Evolutionary conservation across 345 rosid genomes (phyloP).

Genomic region (Gossypium thurberi): DNA sequence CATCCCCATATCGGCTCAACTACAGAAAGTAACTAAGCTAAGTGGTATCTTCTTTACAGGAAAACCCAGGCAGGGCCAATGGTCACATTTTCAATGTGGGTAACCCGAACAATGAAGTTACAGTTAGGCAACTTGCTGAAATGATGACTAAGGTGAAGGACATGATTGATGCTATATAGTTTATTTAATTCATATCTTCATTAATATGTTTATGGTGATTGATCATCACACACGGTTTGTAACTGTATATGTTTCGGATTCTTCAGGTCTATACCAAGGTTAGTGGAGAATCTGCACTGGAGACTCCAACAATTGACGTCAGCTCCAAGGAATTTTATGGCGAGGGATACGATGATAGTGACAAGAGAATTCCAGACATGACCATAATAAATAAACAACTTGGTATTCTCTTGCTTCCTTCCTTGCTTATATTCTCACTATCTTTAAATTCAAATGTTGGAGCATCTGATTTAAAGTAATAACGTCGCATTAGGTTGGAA

Average conservation of each 20-base stretch:
- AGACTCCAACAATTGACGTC: slow-evolving; percentile 69
- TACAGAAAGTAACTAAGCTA: not conserved
- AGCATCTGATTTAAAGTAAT: not conserved
- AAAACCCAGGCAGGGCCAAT: slow-evolving; percentile 90
- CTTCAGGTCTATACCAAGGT: slow-evolving; percentile 74
- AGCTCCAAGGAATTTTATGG: slow-evolving; percentile 93
- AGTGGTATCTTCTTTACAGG: slow-evolving; percentile 33
- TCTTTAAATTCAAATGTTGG: not conserved
- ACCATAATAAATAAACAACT: slow-evolving; percentile 87
- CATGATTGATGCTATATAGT: not conserved
- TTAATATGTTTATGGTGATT: not conserved
- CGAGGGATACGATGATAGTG: slow-evolving; percentile 91
- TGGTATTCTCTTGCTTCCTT: slow-evolving; percentile 34
- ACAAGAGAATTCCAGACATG: slow-evolving; percentile 98
- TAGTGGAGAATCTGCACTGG: slow-evolving; percentile 57
- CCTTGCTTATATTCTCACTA: not conserved
- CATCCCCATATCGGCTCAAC: not conserved
- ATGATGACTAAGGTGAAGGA: slow-evolving; percentile 83
- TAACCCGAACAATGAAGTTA: slow-evolving; percentile 95
- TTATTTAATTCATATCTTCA: not conserved
- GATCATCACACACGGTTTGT: not conserved
- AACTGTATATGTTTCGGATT: not conserved
- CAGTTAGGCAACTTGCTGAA: slow-evolving; percentile 94
- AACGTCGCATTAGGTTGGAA: slow-evolving; percentile 59
- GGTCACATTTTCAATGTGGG: slow-evolving; percentile 95